Evolutionary conservation across 2,329 filamentous ascomycete genomes (phyloP).

Genomic region (Xylaria sp.): DNA sequence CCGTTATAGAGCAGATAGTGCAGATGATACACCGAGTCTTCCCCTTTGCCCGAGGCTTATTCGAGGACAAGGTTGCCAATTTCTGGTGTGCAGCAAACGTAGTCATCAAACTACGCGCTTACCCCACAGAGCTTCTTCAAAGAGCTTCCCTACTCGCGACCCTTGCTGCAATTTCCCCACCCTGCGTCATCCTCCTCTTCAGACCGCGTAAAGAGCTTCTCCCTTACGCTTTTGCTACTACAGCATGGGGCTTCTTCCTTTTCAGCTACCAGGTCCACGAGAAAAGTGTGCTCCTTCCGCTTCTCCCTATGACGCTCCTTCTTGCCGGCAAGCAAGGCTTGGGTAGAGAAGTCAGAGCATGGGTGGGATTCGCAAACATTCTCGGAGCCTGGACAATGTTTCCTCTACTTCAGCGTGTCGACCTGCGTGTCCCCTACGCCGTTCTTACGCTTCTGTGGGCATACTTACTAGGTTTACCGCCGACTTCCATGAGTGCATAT

Average conservation of each 20-base stretch:
- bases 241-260: slow-evolving; percentile 96
- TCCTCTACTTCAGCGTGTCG: slow-evolving; percentile 86
- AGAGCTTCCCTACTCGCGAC: slow-evolving; percentile 80
- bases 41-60: slow-evolving; percentile 93
- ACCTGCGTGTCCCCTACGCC: slow-evolving; percentile 83
- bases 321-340: slow-evolving; percentile 83
- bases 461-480: slow-evolving; percentile 88
- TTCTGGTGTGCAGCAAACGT: slow-evolving; percentile 96
- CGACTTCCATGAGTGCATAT: slow-evolving; percentile 77
- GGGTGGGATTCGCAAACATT: slow-evolving; percentile 96
- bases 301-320: slow-evolving; percentile 92
- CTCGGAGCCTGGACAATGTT: slow-evolving; percentile 94
- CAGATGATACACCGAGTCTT: slow-evolving; percentile 95
- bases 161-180: slow-evolving; percentile 77
- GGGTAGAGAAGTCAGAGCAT: slow-evolving; percentile 79
- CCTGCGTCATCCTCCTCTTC: slow-evolving; percentile 82
- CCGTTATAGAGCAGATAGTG: slow-evolving; percentile 78
- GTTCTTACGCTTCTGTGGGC: slow-evolving; percentile 90
- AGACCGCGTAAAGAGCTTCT: slow-evolving; percentile 81
- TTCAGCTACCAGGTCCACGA: slow-evolving; percentile 99
- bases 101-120: slow-evolving; percentile 84
- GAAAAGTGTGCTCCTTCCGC: slow-evolving; percentile 91
- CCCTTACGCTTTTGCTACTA: slow-evolving; percentile 82
- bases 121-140: slow-evolving; percentile 77
- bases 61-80: slow-evolving; percentile 99